Conservation (phyloP, 169 alveolate species). For the Plasmodium vinckei region DNA sequence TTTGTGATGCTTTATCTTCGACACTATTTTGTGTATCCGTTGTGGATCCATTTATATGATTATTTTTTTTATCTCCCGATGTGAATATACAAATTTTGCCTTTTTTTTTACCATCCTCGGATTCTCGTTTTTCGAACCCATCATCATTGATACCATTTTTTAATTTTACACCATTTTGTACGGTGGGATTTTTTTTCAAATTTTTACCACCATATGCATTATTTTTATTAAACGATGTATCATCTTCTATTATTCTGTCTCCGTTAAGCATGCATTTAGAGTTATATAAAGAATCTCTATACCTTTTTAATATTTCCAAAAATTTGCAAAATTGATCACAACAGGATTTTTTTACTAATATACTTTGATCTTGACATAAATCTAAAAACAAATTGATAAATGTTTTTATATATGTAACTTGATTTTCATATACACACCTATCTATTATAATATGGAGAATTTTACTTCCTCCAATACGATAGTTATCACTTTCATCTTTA, state of each 20-base stretch:
- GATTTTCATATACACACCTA: conserved; percentile 55
- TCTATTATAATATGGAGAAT: conserved; percentile 54
- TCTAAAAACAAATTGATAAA: conserved; percentile 45
- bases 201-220: not conserved
- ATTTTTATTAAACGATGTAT: not conserved
- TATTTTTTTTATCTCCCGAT: not conserved
- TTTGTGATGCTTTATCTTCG: not conserved
- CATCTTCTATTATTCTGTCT: conserved; percentile 3
- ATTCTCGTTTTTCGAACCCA: not conserved
- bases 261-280: not conserved
- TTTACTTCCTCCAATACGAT: conserved; percentile 73
- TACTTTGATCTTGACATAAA: conserved; percentile 68
- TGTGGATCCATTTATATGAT: not conserved
- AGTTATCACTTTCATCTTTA: conserved; percentile 71
- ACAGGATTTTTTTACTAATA: conserved; percentile 72
- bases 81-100: not conserved
- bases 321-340: conserved; percentile 67
- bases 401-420: conserved; percentile 17
- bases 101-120: conserved; percentile 17
- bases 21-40: not conserved
- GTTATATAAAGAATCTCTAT: conserved; percentile 16
- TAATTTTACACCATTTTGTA: not conserved
- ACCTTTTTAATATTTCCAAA: conserved; percentile 29
- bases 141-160: not conserved
- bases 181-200: not conserved